Evolutionary conservation across 768 basidiomycete genomes (phyloP).

Genomic region (Suillus americanus): DNA sequence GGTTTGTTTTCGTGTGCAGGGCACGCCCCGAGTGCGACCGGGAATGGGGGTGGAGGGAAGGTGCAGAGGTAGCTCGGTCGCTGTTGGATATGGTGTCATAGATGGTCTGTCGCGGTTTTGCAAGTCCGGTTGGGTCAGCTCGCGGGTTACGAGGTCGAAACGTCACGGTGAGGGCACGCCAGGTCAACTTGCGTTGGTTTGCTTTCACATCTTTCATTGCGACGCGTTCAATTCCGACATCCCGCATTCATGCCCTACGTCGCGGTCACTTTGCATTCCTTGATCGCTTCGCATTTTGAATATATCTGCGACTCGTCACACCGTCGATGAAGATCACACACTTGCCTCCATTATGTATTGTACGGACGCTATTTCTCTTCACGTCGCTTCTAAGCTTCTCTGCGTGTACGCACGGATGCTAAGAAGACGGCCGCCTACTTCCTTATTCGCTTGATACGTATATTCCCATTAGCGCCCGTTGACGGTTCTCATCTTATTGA

Average conservation of each 20-base stretch:
- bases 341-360: slow-evolving; percentile 44
- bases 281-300: slow-evolving; percentile 20
- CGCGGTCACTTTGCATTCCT: slow-evolving; percentile 18
- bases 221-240: slow-evolving; percentile 14
- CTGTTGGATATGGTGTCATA: slow-evolving; percentile 33
- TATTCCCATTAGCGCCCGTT: slow-evolving; percentile 34
- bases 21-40: slow-evolving; percentile 47
- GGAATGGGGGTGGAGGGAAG: slow-evolving; percentile 39
- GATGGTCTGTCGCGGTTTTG: slow-evolving; percentile 34
- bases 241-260: slow-evolving; percentile 18
- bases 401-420: slow-evolving; percentile 14
- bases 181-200: slow-evolving; percentile 13
- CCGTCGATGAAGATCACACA: slow-evolving; percentile 31
- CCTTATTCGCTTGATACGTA: slow-evolving; percentile 24
- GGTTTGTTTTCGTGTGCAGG: slow-evolving; percentile 33
- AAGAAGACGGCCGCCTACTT: slow-evolving; percentile 31
- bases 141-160: slow-evolving; percentile 14
- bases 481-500: slow-evolving; percentile 22
- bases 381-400: slow-evolving; percentile 31
- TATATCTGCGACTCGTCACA: slow-evolving; percentile 17
- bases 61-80: slow-evolving; percentile 34
- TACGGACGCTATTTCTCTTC: slow-evolving; percentile 82
- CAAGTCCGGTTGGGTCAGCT: slow-evolving; percentile 15
- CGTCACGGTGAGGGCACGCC: slow-evolving; percentile 24
- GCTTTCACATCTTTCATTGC: slow-evolving; percentile 17